Evolutionary conservation across 176 grass and related monocot species (phyloP).

Genomic region (Elymus sibiricus): DNA sequence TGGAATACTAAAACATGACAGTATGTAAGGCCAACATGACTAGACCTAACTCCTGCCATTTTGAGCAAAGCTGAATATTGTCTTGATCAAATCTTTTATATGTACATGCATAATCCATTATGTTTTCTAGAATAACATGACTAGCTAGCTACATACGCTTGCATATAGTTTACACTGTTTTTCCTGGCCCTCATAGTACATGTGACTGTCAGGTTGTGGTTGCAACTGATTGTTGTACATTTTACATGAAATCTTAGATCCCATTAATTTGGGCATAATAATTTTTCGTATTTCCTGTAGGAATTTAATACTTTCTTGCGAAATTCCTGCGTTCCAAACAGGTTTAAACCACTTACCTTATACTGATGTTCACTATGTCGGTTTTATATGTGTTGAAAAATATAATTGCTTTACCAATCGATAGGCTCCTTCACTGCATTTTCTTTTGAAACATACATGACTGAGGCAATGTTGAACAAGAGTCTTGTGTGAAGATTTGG

Average conservation of each 20-base stretch:
- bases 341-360: neutral
- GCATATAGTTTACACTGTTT: neutral
- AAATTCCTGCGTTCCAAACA: neutral
- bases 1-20: too few species aligned
- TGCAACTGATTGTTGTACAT: neutral
- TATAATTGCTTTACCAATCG: neutral
- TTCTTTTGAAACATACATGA: neutral
- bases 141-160: neutral
- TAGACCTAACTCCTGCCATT: neutral
- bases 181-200: neutral
- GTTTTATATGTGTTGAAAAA: neutral
- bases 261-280: neutral
- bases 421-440: neutral
- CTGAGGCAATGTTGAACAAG: neutral
- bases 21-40: too few species aligned
- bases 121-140: neutral
- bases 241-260: neutral
- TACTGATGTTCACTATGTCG: neutral
- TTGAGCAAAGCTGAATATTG: neutral
- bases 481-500: neutral
- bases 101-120: neutral
- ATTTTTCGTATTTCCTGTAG: neutral
- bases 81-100: neutral
- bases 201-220: neutral
- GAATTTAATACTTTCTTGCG: neutral